Evolutionary conservation across 2,329 filamentous ascomycete species (phyloP).

Genomic region (Fusarium agapanthi): DNA sequence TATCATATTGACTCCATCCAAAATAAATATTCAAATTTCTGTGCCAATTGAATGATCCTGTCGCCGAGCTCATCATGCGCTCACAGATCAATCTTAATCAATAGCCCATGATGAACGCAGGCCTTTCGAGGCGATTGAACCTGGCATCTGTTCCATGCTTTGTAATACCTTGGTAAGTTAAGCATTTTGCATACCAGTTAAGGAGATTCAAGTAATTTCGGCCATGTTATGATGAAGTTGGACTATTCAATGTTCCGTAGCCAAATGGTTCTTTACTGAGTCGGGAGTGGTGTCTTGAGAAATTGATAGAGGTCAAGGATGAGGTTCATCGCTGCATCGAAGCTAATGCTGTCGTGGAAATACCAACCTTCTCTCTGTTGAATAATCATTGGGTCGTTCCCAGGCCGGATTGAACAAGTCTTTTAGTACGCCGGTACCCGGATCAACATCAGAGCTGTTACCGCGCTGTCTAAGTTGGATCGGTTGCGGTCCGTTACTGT

Average conservation of each 20-base stretch:
- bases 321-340: background rate
- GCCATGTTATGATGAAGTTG: background rate
- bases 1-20: too few species aligned
- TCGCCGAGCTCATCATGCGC: background rate
- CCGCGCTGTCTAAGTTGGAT: background rate
- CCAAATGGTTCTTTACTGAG: background rate
- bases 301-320: rapidly evolving
- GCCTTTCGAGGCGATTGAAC: background rate
- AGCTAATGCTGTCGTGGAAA: background rate
- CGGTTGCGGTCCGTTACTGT: too few species aligned
- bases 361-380: rapidly evolving
- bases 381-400: background rate
- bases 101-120: background rate
- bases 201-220: background rate
- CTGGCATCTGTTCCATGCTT: background rate
- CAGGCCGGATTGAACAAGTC: background rate
- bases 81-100: background rate
- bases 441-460: background rate
- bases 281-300: too few species aligned
- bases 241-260: background rate
- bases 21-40: too few species aligned
- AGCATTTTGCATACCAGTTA: background rate
- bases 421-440: background rate
- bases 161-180: background rate
- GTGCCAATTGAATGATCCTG: background rate